A percentile compares a stretch with the other conserved stretches of the same genome.
These are phyloP conservation scores for Sugiyamaella lignohabitans DNA, from an alignment of 805 yeast genomes.

Conservation along the genomic window DNA sequence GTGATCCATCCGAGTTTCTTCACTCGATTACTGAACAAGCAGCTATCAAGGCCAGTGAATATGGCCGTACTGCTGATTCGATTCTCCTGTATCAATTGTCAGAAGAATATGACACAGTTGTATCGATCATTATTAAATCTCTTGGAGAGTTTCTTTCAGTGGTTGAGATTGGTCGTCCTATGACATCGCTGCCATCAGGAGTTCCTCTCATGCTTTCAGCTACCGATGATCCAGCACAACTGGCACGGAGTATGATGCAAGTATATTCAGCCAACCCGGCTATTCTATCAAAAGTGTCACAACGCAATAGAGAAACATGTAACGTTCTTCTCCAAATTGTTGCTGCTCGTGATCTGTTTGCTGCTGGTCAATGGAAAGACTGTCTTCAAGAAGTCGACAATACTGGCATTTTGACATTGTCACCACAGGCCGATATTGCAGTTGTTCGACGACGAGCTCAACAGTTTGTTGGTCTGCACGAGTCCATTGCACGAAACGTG, in stretches of 20 bases:
- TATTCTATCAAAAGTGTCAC: slow-evolving; percentile 50
- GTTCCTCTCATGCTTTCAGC: slow-evolving; percentile 29
- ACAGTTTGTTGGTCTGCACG: slow-evolving; percentile 58
- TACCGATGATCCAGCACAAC: slow-evolving; percentile 31
- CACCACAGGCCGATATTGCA: slow-evolving; percentile 39
- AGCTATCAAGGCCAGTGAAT: slow-evolving; percentile 83
- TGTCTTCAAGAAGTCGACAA: slow-evolving; percentile 50
- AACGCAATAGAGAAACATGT: slow-evolving; percentile 58
- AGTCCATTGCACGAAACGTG: slow-evolving; percentile 65
- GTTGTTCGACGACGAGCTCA: slow-evolving; percentile 63
- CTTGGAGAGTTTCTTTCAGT: slow-evolving; percentile 72
- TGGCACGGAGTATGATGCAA: slow-evolving; percentile 35
- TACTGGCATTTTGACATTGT: slow-evolving; percentile 62
- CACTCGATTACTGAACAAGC: slow-evolving; percentile 74
- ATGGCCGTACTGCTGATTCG: slow-evolving; percentile 82
- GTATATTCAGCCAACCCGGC: slow-evolving; percentile 48
- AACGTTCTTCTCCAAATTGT: slow-evolving; percentile 58
- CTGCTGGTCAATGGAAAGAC: slow-evolving; percentile 51
- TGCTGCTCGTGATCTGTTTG: slow-evolving; percentile 54
- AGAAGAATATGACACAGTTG: slow-evolving; percentile 79
- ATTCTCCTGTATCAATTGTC: slow-evolving; percentile 79
- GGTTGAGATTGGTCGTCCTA: slow-evolving; percentile 59
- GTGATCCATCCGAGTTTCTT: slow-evolving; percentile 53
- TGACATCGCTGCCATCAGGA: slow-evolving; percentile 31
- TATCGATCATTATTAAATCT: slow-evolving; percentile 63